Base-by-base conservation (phyloP, 306 rosid genomes). In the Dalbergia cochinchinensis region DNA sequence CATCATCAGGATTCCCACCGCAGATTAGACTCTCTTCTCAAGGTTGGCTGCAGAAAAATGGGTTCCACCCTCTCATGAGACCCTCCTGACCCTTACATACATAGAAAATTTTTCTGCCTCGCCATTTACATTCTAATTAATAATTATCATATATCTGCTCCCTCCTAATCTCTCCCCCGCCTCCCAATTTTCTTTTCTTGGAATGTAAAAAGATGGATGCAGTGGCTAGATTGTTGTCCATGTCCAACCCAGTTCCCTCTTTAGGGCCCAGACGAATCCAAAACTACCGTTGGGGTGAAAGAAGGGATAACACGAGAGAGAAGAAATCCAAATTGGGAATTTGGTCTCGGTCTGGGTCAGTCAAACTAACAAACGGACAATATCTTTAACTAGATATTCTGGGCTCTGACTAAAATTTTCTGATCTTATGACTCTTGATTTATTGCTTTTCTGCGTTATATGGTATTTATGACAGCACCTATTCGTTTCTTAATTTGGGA, bases 1-100 rank as follows among this genome's bases (percentile, higher is more conserved):
- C 99, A 96, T 96, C 99, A 96, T 96, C 99, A 96, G 98, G 99
- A 93, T 96, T 96, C 99, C 88, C 92, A 84, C 91, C 69, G 65
- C 99, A 88, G 87, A 90, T 83, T n/a, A 90, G 87, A 60, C 58
- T 85, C 66, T 71, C 85, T 67, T 73, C 83, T 50, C 89, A 88
- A 85, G 76, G 76, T 76, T 87, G 94, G 97, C 87, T 84, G 88
- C 96, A 88, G 73, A 88, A 83, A 71, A 91, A 90, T 78, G 96
- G 91, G 44, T 88, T 89, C 88, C 96, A 88, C 82, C 60, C 85
- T 60, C 88, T 87, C 48, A 84, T 69, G 87, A 86, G 92, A 86
- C 92, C 92, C 75, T 79, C 86, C 31, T 91, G 80, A 88, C 10
- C 63, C 26, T 31, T 18, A 68, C 31, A 48, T 20, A 7, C 42